Evolutionary conservation across 768 basidiomycete genomes (phyloP).

Genomic region (Boletales sp.): DNA sequence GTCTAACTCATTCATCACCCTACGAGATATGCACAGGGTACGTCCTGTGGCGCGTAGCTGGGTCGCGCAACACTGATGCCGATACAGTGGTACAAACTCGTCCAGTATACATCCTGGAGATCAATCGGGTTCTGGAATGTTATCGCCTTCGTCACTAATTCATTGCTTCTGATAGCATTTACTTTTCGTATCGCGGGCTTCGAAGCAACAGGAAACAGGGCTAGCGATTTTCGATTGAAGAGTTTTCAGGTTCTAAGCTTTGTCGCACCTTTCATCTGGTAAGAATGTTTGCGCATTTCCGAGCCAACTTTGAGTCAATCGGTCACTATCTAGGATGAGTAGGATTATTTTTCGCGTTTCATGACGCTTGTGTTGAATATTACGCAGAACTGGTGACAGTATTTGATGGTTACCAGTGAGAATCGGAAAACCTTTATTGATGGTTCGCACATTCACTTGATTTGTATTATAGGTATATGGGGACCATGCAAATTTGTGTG

Average conservation of each 20-base stretch:
- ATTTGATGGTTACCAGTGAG: conserved; percentile 78
- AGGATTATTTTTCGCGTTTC: conserved; percentile 26
- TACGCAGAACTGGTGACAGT: conserved; percentile 68
- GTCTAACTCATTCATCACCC: conserved; percentile 19
- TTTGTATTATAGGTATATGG: conserved; percentile 60
- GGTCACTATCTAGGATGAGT: conserved; percentile 67
- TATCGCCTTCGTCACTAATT: conserved; percentile 69
- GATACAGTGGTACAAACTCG: conserved; percentile 60
- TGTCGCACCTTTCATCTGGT: conserved; percentile 88
- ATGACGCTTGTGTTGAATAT: neutral
- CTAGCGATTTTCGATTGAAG: conserved; percentile 42
- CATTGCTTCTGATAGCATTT: conserved; percentile 71
- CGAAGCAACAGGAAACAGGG: conserved; percentile 29
- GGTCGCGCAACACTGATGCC: neutral
- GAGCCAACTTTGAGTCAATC: neutral
- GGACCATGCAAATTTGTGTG: conserved; percentile 92
- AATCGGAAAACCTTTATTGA: neutral
- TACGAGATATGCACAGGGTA: conserved; percentile 25
- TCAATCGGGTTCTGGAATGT: conserved; percentile 79
- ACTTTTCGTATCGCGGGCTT: conserved; percentile 64
- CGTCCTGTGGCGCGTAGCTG: neutral
- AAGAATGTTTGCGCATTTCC: conserved; percentile 20
- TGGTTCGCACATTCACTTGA: neutral
- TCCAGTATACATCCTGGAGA: conserved; percentile 75
- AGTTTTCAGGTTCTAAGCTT: conserved; percentile 91